A percentile compares a stretch with the other conserved stretches of the same genome.
phyloP scores from a whole-genome alignment of 352 stramenopile species.

The Globisporangium paddicum region DNA sequence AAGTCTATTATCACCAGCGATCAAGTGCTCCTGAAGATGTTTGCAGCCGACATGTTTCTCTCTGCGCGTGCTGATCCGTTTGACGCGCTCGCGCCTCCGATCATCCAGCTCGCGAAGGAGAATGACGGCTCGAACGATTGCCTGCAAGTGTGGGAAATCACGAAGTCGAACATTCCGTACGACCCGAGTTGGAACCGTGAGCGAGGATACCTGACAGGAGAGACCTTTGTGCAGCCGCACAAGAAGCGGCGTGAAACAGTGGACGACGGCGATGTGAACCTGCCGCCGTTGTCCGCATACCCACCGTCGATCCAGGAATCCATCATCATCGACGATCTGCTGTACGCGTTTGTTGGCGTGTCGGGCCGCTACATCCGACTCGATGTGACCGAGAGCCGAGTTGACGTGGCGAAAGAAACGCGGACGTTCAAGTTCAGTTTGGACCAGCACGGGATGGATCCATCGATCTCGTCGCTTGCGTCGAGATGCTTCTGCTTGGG shows the following conservation, averaged over 20 bases:
- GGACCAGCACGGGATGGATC: constrained; percentile 74
- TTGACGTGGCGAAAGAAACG: constrained; percentile 21
- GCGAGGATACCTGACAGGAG: constrained; percentile 71
- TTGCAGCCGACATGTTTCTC: constrained; percentile 53
- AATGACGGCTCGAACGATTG: constrained; percentile 45
- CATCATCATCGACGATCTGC: constrained; percentile 80
- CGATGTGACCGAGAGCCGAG: constrained; percentile 38
- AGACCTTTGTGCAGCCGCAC: constrained; percentile 52
- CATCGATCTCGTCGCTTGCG: constrained; percentile 66
- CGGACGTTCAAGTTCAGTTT: constrained; percentile 58
- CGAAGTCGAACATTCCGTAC: constrained; percentile 84
- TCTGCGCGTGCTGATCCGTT: constrained; percentile 29
- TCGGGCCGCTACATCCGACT: constrained; percentile 83
- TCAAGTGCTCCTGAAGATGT: constrained; percentile 70
- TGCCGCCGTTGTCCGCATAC: constrained; percentile 65
- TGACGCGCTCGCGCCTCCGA: constrained; percentile 16
- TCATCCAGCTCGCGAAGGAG: constrained; percentile 40
- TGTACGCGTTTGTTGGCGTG: constrained; percentile 77
- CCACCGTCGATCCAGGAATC: constrained; percentile 72
- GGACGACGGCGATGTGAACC: constrained; percentile 38
- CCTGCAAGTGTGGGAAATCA: constrained; percentile 76
- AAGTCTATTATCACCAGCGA: constrained; percentile 63
- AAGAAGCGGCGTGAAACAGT: constrained; percentile 31
- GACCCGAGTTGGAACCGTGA: constrained; percentile 84
- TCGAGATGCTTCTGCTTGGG: constrained; percentile 64